These are phyloP conservation scores for Xylaria digitata DNA, from an alignment of 2,329 filamentous ascomycete species.

Conservation along the genomic window DNA sequence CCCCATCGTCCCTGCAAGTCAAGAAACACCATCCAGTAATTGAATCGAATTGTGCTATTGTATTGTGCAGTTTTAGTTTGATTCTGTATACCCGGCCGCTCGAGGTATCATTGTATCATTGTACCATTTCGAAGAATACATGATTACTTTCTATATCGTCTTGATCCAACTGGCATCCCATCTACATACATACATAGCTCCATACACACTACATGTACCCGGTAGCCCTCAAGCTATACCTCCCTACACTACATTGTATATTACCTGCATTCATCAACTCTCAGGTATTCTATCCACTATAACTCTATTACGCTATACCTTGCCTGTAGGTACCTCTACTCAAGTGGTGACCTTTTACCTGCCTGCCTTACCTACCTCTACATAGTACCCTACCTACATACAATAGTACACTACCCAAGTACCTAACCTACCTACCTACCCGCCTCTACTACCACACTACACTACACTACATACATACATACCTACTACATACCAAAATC, in stretches of 20 bases:
- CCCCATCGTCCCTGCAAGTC: conserved; percentile 58
- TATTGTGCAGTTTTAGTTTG: conserved; percentile 27
- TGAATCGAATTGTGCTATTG: conserved; percentile 29
- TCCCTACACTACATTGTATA: conserved; percentile 1
- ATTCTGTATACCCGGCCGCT: background rate
- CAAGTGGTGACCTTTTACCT: no score
- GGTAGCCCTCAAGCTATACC: no score
- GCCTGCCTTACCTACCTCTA: background rate
- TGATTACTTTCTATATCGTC: background rate
- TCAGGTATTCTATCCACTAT: background rate
- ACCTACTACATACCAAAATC: conserved; percentile 2
- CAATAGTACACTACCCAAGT: background rate
- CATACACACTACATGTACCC: background rate
- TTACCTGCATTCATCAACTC: background rate
- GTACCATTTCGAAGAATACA: conserved; percentile 35
- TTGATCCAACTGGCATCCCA: background rate
- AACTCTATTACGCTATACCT: background rate
- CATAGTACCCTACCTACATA: background rate
- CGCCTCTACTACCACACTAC: conserved; percentile 4
- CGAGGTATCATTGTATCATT: conserved; percentile 45
- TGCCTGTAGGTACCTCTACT: no score
- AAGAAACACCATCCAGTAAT: conserved; percentile 46
- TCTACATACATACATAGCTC: background rate
- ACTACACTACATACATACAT: background rate
- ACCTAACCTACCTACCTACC: background rate